Base-by-base conservation (phyloP, 306 rosid genomes). In the Quercus ilex region DNA sequence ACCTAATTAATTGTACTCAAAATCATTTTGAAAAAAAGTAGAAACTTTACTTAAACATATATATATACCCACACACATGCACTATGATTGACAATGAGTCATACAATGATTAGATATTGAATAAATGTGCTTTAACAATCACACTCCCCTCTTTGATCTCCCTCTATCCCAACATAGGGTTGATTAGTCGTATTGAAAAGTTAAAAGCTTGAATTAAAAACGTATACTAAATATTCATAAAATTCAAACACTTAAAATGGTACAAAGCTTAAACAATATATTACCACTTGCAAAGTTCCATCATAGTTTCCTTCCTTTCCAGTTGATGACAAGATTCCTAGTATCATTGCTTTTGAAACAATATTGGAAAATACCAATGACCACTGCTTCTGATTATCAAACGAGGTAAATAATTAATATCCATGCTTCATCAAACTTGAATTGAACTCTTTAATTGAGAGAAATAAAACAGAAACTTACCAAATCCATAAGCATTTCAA, bases 241-340 rank as follows among this genome's bases (percentile, higher is more conserved):
- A n/a, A 41, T 28, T 30, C 77, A 55, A 33, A 14, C 57, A 73
- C 25, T 5, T 1, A 20, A 64, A n/a, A 33, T 33, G 60, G 21
- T 19, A 30, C 46, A 1, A 38, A 18, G 26, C 46, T 69, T 6
- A 13, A 5, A 68, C 20, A 30, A 38, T 67, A 82, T 68, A 78
- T 78, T 83, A 91, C 97, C 91, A 91, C 87, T 17, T 91, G 90
- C 56, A 91, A 5, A 71, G 69, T 80, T 38, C 84, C 90, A 58
- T 86, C 81, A 35, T 74, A 85, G 74, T 77, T 75, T 84, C 83
- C 85, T 69, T 80, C 84, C 19, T 13, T 49, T 74, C 85, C 89
- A 25, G 78, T 26, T 21, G 77, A 69, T 10, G 63, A 46, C 38
- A 88, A 76, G 15, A 82, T 77, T 77, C 84, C 85, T 21, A 91